Base-by-base conservation (phyloP, 2,329 filamentous ascomycete genomes). In the Corinectria fuckeliana region DNA sequence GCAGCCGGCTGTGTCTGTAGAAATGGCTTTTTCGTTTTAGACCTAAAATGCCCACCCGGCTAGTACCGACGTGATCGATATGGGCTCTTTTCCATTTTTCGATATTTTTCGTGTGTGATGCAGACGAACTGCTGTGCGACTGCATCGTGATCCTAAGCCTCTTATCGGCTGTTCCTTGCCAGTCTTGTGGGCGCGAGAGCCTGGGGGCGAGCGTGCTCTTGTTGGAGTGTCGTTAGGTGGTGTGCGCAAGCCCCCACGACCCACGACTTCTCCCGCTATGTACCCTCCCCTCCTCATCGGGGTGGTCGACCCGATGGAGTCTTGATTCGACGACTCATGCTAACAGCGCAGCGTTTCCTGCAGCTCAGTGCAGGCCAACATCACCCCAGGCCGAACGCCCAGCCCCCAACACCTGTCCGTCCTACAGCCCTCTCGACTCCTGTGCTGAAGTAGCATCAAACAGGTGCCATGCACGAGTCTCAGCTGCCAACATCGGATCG, bases 251-350 rank as follows among this genome's bases (percentile, higher is more conserved):
- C n/a, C 50, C 55, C 48, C 54, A 55, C 42, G 56, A 47, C 56
- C 50, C 56, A 58, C 56, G 56, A 54, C 50, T n/a, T n/a, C 56
- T 59, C 50, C 56, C 56, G 50, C 56, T 38, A 54, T n/a, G n/a
- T n/a, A n/a, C n/a, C n/a, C n/a, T n/a, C n/a, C 56, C 45, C 56
- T 58, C 50, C 38, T 64, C 53, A 63, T 62, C 58, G 61, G 68
- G 61, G 59, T 52, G 65, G 56, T 57, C 53, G 56, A 60, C 54
- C 64, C 62, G 63, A 65, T 68, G 62, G 59, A 67, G 66, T 71
- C 68, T 70, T 69, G 68, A 69, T 70, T 69, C 64, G 68, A 69
- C 68, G 62, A 68, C 66, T 59, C 41, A 55, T 66, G 50, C 59
- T 59, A 61, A 68, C 62, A 69, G 58, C 58, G 53, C 58, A 69